Evolutionary conservation across 345 rosid genomes (phyloP).

Genomic region (Aurinia saxatilis): DNA sequence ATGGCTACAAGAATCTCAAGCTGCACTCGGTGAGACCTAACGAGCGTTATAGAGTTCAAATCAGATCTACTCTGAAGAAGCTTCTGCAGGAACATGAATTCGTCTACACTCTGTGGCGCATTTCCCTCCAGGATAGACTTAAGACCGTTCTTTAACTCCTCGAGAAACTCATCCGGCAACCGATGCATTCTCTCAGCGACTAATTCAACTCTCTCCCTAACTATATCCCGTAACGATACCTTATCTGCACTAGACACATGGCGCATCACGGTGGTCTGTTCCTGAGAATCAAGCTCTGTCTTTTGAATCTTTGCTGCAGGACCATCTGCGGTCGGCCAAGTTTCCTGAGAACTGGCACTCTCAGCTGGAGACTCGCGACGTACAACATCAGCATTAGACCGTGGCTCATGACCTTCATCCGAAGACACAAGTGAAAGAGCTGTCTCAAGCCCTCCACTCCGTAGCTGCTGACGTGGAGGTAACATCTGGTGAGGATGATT

Average conservation of each 20-base stretch:
- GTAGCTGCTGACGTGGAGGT: conserved; percentile 83
- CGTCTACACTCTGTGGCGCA: conserved; percentile 70
- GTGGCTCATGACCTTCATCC: conserved; percentile 30
- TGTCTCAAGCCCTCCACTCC: conserved; percentile 23
- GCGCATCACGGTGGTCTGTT: conserved; percentile 50
- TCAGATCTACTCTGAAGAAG: conserved; percentile 72
- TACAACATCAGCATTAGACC: conserved; percentile 51
- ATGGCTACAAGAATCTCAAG: conserved; percentile 86
- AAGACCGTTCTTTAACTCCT: conserved; percentile 75
- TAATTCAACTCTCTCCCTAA: conserved; percentile 71
- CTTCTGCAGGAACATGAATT: conserved; percentile 68
- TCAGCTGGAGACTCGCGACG: conserved; percentile 88
- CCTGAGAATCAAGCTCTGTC: conserved; percentile 53
- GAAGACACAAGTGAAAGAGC: conserved; percentile 44
- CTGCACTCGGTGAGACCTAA: conserved; percentile 70
- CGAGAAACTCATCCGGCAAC: conserved; percentile 67
- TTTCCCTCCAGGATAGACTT: conserved; percentile 68
- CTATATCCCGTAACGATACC: conserved; percentile 66
- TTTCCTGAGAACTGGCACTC: conserved; percentile 91
- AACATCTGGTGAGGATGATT: conserved; percentile 72
- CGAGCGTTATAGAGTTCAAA: conserved; percentile 59
- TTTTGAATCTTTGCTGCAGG: conserved; percentile 33
- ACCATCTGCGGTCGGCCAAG: conserved; percentile 55
- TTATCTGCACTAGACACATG: conserved; percentile 68
- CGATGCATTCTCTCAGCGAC: conserved; percentile 69